phyloP scores from a whole-genome alignment of 2,329 filamentous ascomycete genomes.

The Talaromyces sp. region DNA sequence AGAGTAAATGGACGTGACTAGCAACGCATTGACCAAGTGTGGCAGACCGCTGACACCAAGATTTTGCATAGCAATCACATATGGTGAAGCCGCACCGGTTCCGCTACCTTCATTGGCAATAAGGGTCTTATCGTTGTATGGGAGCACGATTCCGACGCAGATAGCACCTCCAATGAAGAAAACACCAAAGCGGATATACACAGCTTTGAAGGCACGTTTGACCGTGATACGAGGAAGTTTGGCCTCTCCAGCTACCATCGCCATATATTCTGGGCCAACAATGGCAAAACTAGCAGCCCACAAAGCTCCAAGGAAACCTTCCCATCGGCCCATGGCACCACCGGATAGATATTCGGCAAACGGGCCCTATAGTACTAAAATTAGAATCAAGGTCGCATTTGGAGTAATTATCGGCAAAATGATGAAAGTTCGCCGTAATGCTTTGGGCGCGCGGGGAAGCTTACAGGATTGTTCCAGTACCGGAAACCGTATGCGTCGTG shows the following conservation, averaged over 20 bases:
- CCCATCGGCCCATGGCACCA: conserved; percentile 58
- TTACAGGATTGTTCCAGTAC: conserved; percentile 61
- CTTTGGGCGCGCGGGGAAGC: conserved; percentile 45
- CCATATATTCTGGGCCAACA: conserved; percentile 62
- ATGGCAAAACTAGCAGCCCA: conserved; percentile 66
- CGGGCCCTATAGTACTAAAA: conserved; percentile 46
- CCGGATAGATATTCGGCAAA: conserved; percentile 62
- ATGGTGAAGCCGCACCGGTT: conserved; percentile 63
- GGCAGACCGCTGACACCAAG: conserved; percentile 62
- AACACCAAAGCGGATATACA: conserved; percentile 70
- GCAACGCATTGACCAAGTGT: conserved; percentile 69
- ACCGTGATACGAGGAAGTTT: conserved; percentile 66
- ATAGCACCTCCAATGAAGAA: conserved; percentile 74
- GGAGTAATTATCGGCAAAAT: not conserved
- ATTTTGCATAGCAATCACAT: conserved; percentile 65
- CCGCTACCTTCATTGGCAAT: conserved; percentile 54
- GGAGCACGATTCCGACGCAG: conserved; percentile 65
- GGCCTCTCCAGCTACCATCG: conserved; percentile 53
- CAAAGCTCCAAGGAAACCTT: conserved; percentile 62
- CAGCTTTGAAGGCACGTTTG: conserved; percentile 70
- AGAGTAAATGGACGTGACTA: conserved; percentile 65
- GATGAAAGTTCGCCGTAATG: not conserved
- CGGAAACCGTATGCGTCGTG: conserved; percentile 58
- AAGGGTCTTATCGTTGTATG: conserved; percentile 62
- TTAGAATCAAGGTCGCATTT: not conserved